phyloP scores from a whole-genome alignment of 2,329 filamentous ascomycete species.

The Aspergillaceae sp. region DNA sequence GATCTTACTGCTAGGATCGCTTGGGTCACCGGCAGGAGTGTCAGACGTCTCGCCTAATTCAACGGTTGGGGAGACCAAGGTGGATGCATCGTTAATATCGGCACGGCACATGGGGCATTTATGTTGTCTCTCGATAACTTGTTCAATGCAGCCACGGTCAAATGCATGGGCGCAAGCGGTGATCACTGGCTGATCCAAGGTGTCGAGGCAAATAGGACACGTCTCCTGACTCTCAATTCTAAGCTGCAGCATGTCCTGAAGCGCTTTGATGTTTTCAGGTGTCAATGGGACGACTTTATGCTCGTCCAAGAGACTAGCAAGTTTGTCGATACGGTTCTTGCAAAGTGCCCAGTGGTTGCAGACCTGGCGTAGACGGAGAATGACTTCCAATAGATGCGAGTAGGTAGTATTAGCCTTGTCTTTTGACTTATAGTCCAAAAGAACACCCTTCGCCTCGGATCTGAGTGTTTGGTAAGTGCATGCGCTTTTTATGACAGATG shows the following conservation, averaged over 20 bases:
- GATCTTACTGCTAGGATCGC: slow-evolving; percentile 71
- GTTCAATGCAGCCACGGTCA: slow-evolving; percentile 63
- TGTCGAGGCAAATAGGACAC: slow-evolving; percentile 73
- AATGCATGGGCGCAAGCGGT: slow-evolving; percentile 79
- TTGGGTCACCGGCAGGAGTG: slow-evolving; percentile 49
- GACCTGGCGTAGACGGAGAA: slow-evolving; percentile 73
- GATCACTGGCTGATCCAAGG: slow-evolving; percentile 64
- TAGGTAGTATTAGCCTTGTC: slow-evolving; percentile 50
- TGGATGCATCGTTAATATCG: slow-evolving; percentile 50
- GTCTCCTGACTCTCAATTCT: slow-evolving; percentile 74
- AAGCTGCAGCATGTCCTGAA: slow-evolving; percentile 68
- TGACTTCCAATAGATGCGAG: slow-evolving; percentile 66
- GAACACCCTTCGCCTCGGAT: slow-evolving; percentile 63
- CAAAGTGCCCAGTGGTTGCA: slow-evolving; percentile 87
- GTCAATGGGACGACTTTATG: slow-evolving; percentile 61
- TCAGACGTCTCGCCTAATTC: slow-evolving; percentile 44
- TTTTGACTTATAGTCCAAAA: slow-evolving; percentile 51
- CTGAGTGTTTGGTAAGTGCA: slow-evolving; percentile 34
- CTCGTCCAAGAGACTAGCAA: slow-evolving; percentile 60
- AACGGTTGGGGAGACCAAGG: slow-evolving; percentile 58
- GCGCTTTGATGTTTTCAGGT: slow-evolving; percentile 59
- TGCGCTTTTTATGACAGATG: not conserved
- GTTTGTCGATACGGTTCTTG: slow-evolving; percentile 61
- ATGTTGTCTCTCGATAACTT: slow-evolving; percentile 63
- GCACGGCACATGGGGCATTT: slow-evolving; percentile 81